Percentiles rank a stretch among this genome's conserved stretches.
phyloP scores from a whole-genome alignment of 2,329 filamentous ascomycete species.

The Ilyonectria destructans region DNA sequence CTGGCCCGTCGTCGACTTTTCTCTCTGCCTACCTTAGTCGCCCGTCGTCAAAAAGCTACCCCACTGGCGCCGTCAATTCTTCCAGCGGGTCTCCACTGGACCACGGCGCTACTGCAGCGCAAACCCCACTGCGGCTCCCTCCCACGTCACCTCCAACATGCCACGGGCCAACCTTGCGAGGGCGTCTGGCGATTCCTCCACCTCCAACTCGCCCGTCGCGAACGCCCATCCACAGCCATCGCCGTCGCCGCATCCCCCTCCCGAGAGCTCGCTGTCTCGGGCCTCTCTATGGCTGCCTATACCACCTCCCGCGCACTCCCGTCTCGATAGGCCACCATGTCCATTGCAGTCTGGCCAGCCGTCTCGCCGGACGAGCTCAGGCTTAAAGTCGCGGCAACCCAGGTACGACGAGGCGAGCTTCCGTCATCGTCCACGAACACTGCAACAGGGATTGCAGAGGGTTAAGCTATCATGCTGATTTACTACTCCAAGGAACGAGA shows the following conservation, averaged over 20 bases:
- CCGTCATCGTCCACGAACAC: not conserved
- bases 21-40: slow-evolving; percentile 9
- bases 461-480: slow-evolving; percentile 47
- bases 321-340: slow-evolving; percentile 61
- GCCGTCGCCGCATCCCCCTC: slow-evolving; percentile 10
- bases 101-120: slow-evolving; percentile 32
- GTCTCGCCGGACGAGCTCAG: slow-evolving; percentile 67
- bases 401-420: slow-evolving; percentile 59
- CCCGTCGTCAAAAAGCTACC: slow-evolving; percentile 8
- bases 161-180: not conserved
- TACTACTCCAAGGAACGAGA: slow-evolving; percentile 63
- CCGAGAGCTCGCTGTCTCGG: not conserved
- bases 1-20: slow-evolving; percentile 15
- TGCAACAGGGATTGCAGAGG: not conserved
- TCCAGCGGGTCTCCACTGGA: slow-evolving; percentile 19
- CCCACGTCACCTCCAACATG: slow-evolving; percentile 40
- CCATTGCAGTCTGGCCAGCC: slow-evolving; percentile 73
- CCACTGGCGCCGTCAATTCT: slow-evolving; percentile 15
- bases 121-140: slow-evolving; percentile 29
- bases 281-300: slow-evolving; percentile 45
- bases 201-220: slow-evolving; percentile 40
- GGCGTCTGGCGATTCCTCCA: slow-evolving; percentile 36
- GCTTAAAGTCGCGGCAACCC: slow-evolving; percentile 64
- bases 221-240: slow-evolving; percentile 25
- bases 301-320: slow-evolving; percentile 10